Evolutionary conservation across 2,329 filamentous ascomycete genomes (phyloP), one percentile per base, ranked within the genome.

Genomic region (Metarhizium rileyi): DNA sequence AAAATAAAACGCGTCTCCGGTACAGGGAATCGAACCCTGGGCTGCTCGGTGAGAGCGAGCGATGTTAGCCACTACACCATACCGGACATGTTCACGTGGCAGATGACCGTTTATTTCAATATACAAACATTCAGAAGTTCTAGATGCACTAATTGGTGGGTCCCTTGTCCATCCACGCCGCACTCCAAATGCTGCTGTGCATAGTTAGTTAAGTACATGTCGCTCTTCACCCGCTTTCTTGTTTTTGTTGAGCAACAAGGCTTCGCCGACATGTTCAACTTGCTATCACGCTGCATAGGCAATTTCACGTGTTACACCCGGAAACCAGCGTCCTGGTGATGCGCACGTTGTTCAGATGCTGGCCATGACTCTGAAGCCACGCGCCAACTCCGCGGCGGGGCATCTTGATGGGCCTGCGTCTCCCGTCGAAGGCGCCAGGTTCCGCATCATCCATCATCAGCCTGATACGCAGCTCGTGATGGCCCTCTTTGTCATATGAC

Each of bases 31-130:
- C 62, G 62, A 64, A 64, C 62, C 62, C 61, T 56, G 62, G 60
- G 61, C 62, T 63, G 60, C 61, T 63, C 62, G 61, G 62, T 64
- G 61, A 64, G 62, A 64, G 61, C 60, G 62, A 63, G 61, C 62
- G 62, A 64, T 64, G 62, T 63, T 64, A 63, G 61, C 62, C 62
- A 63, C 61, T 64, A 64, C 61, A 64, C 62, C 62, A 64, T 63
- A 63, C 58, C 61, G 62, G 62, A 64, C 56, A 18, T 16, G 8
- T 1, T 10, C 23, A 25, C 3, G 8, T 48, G 26, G 38, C 20
- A 23, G n/a, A 30, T 10, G 22, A 22, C 7, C 9, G 14, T 36
- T 44, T 18, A 44, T 44, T 23, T 5, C 4, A 28, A 44, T 27
- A 18, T 28, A 28, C 16, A 25, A 18, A 9, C 6, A n/a, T 18